These are phyloP conservation scores for Paulownia fortunei DNA, from an alignment of 257 asterid genomes.

Conservation along the genomic window DNA sequence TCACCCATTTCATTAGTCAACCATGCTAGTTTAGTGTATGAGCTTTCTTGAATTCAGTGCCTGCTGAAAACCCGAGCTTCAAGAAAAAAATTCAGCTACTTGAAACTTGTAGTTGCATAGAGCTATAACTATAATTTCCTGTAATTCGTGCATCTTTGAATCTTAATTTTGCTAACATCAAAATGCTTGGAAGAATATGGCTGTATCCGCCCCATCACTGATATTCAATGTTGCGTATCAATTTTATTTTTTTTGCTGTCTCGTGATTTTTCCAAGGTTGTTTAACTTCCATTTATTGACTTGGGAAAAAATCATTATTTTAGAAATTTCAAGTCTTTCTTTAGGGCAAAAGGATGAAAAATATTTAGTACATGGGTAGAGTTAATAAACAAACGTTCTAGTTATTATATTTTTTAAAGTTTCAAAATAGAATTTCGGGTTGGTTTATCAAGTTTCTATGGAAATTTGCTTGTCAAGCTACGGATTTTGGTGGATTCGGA, in stretches of 20 bases:
- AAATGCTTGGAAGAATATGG: slow-evolving; percentile 1
- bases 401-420: no score
- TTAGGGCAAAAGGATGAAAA: no score
- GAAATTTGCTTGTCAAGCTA: no score
- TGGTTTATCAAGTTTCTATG: no score
- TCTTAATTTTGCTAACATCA: neutral
- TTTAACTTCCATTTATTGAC: neutral
- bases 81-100: neutral
- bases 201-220: neutral
- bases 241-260: neutral
- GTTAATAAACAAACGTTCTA: no score
- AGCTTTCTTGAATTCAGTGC: neutral
- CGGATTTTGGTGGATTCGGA: no score
- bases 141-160: slow-evolving; percentile 10
- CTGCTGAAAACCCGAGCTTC: neutral
- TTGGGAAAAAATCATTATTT: no score
- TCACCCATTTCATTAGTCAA: neutral
- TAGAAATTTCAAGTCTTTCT: no score
- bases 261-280: neutral
- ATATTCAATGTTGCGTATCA: neutral
- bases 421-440: no score
- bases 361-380: no score
- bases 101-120: slow-evolving; percentile 2
- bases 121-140: neutral
- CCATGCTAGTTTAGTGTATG: neutral